Evolutionary conservation across 2,329 filamentous ascomycete species (phyloP).

Genomic region (Curvularia hawaiiensis): DNA sequence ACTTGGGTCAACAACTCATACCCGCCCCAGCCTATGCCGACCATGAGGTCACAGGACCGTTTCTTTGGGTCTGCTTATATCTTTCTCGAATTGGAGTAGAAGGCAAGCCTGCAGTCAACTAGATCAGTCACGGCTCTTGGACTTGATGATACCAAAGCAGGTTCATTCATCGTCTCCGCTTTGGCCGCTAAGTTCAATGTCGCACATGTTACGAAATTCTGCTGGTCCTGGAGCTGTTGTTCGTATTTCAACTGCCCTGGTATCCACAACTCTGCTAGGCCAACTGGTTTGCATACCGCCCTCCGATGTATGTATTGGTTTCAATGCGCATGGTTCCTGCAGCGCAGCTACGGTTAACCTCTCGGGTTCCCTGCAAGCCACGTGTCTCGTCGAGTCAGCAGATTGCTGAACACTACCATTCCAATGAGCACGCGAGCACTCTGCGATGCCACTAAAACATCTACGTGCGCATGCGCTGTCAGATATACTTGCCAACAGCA

Average conservation of each 20-base stretch:
- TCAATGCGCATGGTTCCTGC: not conserved
- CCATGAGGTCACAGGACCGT: not conserved
- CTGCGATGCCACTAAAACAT: not conserved
- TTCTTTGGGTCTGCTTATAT: not conserved
- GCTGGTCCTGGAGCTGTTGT: not conserved
- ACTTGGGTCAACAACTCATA: not conserved
- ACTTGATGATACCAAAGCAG: not conserved
- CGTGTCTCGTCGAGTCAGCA: not conserved
- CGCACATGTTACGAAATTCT: not conserved
- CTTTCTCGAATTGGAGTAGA: no score
- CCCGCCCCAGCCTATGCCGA: not conserved
- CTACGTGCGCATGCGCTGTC: not conserved
- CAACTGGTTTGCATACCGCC: not conserved
- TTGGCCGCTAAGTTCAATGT: not conserved
- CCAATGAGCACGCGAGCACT: not conserved
- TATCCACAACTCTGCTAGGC: not conserved
- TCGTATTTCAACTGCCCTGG: not conserved
- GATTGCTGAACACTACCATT: not conserved
- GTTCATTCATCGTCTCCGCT: not conserved
- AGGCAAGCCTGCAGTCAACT: not conserved
- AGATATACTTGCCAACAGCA: not conserved
- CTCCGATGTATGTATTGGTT: not conserved
- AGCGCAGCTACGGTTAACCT: not conserved
- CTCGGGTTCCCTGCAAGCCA: not conserved
- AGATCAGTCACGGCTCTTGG: not conserved